Conservation (phyloP, 768 basidiomycete genomes). For the Lactarius hengduanensis region DNA sequence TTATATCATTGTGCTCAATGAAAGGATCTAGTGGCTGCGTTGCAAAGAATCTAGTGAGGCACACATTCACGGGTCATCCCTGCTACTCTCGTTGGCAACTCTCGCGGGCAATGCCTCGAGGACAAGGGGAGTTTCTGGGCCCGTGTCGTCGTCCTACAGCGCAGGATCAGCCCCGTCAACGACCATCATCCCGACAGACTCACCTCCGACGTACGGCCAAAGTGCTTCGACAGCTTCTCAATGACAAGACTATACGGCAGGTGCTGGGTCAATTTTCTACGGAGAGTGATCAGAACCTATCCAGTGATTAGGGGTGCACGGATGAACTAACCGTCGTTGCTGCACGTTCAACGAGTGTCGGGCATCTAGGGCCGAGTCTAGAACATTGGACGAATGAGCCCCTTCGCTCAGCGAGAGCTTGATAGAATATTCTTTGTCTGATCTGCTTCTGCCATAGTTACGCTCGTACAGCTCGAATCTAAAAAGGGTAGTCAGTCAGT, state of each 20-base stretch:
- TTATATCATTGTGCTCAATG: conserved; percentile 6
- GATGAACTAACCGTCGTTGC: conserved; percentile 59
- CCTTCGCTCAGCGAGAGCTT: conserved; percentile 92
- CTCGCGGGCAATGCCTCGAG: conserved; percentile 40
- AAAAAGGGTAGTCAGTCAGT: conserved; percentile 19
- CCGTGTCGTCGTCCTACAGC: conserved; percentile 58
- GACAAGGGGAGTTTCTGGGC: conserved; percentile 52
- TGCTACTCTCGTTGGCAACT: conserved; percentile 39
- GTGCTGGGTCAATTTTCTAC: conserved; percentile 83
- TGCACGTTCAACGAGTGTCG: conserved; percentile 97
- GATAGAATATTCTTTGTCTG: conserved; percentile 96
- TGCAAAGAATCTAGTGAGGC: background rate
- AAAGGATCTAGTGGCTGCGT: background rate
- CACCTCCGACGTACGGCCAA: conserved; percentile 64
- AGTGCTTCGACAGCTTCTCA: conserved; percentile 85
- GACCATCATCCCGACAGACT: conserved; percentile 28
- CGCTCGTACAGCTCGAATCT: conserved; percentile 93
- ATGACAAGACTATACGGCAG: conserved; percentile 83
- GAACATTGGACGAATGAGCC: conserved; percentile 94
- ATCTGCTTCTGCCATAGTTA: conserved; percentile 78
- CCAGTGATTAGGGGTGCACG: conserved; percentile 27
- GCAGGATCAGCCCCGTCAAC: background rate
- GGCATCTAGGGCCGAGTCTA: conserved; percentile 93
- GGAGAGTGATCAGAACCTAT: conserved; percentile 15
- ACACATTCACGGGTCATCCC: conserved; percentile 39